A percentile compares a stretch with the other conserved stretches of the same genome.
phyloP scores from a whole-genome alignment of 2,329 filamentous ascomycete genomes.

The Neonectria coccinea region DNA sequence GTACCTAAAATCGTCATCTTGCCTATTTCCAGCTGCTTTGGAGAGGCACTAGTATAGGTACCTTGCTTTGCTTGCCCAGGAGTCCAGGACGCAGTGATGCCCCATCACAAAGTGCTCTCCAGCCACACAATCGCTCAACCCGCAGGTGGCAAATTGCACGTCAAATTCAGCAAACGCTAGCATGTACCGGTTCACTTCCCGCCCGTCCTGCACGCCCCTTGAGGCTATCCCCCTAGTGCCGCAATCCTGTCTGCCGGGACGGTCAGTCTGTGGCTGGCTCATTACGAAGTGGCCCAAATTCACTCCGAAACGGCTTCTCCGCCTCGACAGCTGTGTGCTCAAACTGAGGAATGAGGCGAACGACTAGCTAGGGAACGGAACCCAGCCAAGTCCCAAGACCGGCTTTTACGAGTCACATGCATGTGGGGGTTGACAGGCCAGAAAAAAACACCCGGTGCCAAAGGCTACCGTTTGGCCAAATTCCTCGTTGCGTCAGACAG shows the following conservation, averaged over 20 bases:
- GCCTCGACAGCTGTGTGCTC: not conserved
- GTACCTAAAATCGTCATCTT: not conserved
- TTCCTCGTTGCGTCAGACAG: not conserved
- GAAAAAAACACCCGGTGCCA: not conserved
- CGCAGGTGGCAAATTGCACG: conserved; percentile 21
- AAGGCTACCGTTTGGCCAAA: not conserved
- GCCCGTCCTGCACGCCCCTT: not conserved
- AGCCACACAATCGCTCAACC: not conserved
- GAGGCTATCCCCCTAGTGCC: not conserved
- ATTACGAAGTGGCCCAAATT: too few species aligned
- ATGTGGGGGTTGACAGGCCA: not conserved
- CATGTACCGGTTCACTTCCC: conserved; percentile 2
- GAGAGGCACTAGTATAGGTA: too few species aligned
- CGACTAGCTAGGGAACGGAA: too few species aligned
- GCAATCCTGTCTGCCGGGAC: not conserved
- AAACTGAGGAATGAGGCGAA: not conserved
- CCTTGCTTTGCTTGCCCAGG: too few species aligned
- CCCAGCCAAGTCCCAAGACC: too few species aligned
- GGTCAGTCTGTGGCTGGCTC: not conserved
- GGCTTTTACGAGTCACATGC: not conserved
- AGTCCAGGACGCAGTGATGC: too few species aligned
- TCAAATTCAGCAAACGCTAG: conserved; percentile 3
- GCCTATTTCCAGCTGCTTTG: too few species aligned
- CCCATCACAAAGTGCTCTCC: too few species aligned
- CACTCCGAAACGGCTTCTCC: not conserved